Conservation (phyloP, 495 filamentous ascomycete species). For the Friedmanniomyces simplex region DNA sequence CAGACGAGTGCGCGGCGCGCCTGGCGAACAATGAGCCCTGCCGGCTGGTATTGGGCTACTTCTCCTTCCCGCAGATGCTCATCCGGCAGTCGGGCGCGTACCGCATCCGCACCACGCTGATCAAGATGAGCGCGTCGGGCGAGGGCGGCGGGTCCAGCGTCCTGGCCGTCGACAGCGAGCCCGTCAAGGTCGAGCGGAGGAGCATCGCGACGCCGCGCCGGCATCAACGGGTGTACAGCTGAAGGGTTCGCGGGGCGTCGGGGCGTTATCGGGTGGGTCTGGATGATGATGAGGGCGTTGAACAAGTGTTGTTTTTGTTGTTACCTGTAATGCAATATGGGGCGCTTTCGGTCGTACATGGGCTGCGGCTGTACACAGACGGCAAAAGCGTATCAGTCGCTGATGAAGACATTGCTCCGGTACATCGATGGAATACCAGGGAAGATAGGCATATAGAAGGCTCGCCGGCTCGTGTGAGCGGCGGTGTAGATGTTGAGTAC, state of each 20-base stretch:
- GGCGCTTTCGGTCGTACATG: neutral
- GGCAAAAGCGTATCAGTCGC: neutral
- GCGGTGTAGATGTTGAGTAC: neutral
- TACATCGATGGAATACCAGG: neutral
- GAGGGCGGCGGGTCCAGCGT: conserved; percentile 20
- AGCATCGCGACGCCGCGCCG: conserved; percentile 3
- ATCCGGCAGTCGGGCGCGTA: conserved; percentile 29
- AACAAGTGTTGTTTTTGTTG: neutral
- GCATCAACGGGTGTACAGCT: conserved; percentile 8
- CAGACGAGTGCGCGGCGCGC: neutral
- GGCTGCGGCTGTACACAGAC: neutral
- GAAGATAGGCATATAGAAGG: neutral
- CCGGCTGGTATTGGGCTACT: conserved; percentile 25
- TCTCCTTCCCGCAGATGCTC: conserved; percentile 26
- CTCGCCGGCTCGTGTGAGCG: neutral
- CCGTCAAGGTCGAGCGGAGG: conserved; percentile 25
- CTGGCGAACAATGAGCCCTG: conserved; percentile 8
- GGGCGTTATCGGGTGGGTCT: neutral
- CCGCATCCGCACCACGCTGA: conserved; percentile 27
- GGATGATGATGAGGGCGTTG: neutral
- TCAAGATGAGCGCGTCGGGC: conserved; percentile 20
- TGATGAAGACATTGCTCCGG: neutral
- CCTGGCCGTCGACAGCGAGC: conserved; percentile 26
- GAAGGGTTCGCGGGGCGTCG: neutral
- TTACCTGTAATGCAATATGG: neutral